These are phyloP conservation scores for Claviceps fusiformis DNA, from an alignment of 2,329 filamentous ascomycete genomes.

Conservation along the genomic window DNA sequence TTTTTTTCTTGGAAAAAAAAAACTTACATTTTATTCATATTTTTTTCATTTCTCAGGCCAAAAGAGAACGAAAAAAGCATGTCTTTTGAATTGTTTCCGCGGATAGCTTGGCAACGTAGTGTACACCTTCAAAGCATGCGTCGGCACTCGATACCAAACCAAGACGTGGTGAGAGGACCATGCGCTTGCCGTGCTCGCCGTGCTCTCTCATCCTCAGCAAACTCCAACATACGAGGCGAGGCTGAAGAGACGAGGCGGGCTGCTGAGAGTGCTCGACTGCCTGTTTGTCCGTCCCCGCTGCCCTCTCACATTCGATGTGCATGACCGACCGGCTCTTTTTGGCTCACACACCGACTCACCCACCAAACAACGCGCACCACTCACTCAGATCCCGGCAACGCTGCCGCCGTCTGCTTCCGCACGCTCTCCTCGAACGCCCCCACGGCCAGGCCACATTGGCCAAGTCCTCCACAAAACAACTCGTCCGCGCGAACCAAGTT, in stretches of 20 bases:
- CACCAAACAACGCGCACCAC: neutral
- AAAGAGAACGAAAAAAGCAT: too few relatives aligned
- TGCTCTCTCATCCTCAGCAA: neutral
- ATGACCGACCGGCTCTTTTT: neutral
- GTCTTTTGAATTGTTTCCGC: too few relatives aligned
- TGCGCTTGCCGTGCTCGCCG: neutral
- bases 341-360: neutral
- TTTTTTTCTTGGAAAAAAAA: neutral
- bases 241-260: neutral
- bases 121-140: neutral
- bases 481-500: slow-evolving; percentile 3
- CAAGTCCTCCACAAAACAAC: slow-evolving; percentile 6
- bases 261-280: neutral
- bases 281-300: neutral
- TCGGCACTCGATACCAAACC: neutral
- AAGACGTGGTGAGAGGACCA: neutral
- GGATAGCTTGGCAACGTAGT: too few relatives aligned
- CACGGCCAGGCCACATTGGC: neutral
- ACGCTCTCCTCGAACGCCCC: slow-evolving; percentile 2
- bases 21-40: too few relatives aligned
- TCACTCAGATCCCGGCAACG: slow-evolving; percentile 2
- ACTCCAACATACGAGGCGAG: neutral
- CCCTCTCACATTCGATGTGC: neutral
- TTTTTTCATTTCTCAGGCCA: too few relatives aligned
- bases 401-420: slow-evolving; percentile 6